These are phyloP conservation scores for Globisporangium perplexum DNA, from an alignment of 352 stramenopile genomes.

Conservation along the genomic window DNA sequence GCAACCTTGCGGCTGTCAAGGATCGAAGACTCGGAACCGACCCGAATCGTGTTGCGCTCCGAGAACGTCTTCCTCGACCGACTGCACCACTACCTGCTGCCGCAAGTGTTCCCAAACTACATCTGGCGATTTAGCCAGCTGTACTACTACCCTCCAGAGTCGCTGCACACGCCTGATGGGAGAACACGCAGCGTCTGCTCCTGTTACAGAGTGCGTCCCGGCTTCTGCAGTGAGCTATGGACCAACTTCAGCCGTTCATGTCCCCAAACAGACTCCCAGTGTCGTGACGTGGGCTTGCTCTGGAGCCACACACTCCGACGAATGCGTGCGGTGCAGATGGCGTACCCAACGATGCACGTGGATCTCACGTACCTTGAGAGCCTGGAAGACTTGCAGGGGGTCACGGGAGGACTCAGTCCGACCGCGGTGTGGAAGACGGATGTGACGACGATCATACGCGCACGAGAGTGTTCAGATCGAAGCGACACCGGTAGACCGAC, in stretches of 20 bases:
- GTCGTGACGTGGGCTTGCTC: slow-evolving; percentile 21
- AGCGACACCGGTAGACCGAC: neutral
- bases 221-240: slow-evolving; percentile 11
- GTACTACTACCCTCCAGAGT: slow-evolving; percentile 21
- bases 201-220: neutral
- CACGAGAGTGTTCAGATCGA: slow-evolving; percentile 3
- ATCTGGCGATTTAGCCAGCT: slow-evolving; percentile 30
- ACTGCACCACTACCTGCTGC: slow-evolving; percentile 33
- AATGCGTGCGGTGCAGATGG: neutral
- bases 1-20: neutral
- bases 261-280: slow-evolving; percentile 35
- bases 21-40: neutral
- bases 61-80: slow-evolving; percentile 31
- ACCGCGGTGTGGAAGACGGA: slow-evolving; percentile 11
- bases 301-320: slow-evolving; percentile 5
- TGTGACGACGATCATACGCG: slow-evolving; percentile 14
- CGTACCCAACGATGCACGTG: slow-evolving; percentile 1
- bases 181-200: slow-evolving; percentile 16
- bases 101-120: slow-evolving; percentile 21
- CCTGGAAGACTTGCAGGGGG: slow-evolving; percentile 5
- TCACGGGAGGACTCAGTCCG: slow-evolving; percentile 8
- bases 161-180: slow-evolving; percentile 5
- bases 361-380: slow-evolving; percentile 12
- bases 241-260: slow-evolving; percentile 6
- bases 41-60: neutral